Conservation (phyloP, 345 rosid species). For the Boechera stricta region DNA sequence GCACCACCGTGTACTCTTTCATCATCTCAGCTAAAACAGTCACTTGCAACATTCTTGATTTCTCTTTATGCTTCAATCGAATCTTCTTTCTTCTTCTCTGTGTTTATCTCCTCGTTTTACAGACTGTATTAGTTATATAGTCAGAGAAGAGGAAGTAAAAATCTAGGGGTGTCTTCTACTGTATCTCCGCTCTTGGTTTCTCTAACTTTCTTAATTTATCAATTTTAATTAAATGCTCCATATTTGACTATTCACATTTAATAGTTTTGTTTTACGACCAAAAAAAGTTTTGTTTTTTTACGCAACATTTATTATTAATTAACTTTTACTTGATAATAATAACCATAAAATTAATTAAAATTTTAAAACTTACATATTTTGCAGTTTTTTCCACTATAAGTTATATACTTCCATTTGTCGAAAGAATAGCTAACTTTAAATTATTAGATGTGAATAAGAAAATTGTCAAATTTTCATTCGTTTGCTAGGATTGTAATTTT, state of each 20-base stretch:
- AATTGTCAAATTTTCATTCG: too few relatives aligned
- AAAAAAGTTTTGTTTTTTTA: not conserved
- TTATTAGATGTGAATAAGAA: too few relatives aligned
- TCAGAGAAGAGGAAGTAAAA: not conserved
- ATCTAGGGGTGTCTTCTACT: conserved; percentile 35
- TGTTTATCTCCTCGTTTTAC: not conserved
- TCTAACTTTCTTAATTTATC: not conserved
- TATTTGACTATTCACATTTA: not conserved
- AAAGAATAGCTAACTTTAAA: too few relatives aligned
- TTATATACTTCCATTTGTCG: too few relatives aligned
- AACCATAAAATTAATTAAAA: too few relatives aligned
- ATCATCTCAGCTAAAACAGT: conserved; percentile 70
- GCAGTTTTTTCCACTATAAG: too few relatives aligned
- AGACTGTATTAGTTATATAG: conserved; percentile 19
- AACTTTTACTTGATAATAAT: not conserved
- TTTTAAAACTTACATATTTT: too few relatives aligned
- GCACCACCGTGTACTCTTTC: conserved; percentile 84
- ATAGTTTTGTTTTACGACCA: not conserved
- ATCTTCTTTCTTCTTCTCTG: conserved; percentile 1
- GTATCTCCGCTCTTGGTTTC: conserved; percentile 35
- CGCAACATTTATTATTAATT: not conserved
- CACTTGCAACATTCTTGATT: conserved; percentile 64
- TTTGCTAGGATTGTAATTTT: too few relatives aligned
- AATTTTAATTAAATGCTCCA: not conserved
- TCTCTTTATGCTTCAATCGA: not conserved